These are phyloP conservation scores for Floccularia luteovirens DNA, from an alignment of 768 basidiomycete genomes.

Conservation along the genomic window DNA sequence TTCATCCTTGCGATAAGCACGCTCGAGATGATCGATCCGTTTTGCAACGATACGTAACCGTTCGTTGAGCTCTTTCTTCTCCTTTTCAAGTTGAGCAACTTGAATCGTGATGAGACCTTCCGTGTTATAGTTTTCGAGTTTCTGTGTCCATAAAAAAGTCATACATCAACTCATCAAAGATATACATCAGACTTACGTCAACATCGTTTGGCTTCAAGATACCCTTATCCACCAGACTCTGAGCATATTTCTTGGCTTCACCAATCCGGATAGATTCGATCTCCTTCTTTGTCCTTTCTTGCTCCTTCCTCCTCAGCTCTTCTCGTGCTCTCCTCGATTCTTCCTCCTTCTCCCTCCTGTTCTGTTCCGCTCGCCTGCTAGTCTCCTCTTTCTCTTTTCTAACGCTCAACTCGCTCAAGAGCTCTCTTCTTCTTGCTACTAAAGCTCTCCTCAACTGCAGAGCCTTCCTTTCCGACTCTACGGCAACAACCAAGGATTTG, in stretches of 20 bases:
- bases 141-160: slow-evolving; percentile 29
- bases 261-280: slow-evolving; percentile 72
- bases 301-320: slow-evolving; percentile 55
- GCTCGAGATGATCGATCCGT: slow-evolving; percentile 92
- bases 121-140: slow-evolving; percentile 79
- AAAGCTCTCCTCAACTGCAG: slow-evolving; percentile 71
- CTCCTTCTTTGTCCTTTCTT: slow-evolving; percentile 61
- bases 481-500: slow-evolving; percentile 49
- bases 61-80: slow-evolving; percentile 83
- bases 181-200: slow-evolving; percentile 37
- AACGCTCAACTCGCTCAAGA: slow-evolving; percentile 75
- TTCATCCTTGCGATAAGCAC: slow-evolving; percentile 92
- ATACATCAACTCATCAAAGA: slow-evolving; percentile 6
- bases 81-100: slow-evolving; percentile 94
- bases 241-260: slow-evolving; percentile 86
- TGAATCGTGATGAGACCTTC: slow-evolving; percentile 84
- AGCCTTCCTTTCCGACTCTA: slow-evolving; percentile 72
- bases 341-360: slow-evolving; percentile 61
- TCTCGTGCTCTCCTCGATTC: slow-evolving; percentile 54
- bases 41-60: slow-evolving; percentile 78
- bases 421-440: slow-evolving; percentile 77
- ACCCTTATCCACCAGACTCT: slow-evolving; percentile 74
- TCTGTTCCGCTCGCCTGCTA: slow-evolving; percentile 64
- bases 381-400: slow-evolving; percentile 89
- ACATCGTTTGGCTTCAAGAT: slow-evolving; percentile 57